A percentile compares a stretch with the other conserved stretches of the same genome.
phyloP scores from a whole-genome alignment of 495 filamentous ascomycete genomes.

The Podospora pseudoanserina region DNA sequence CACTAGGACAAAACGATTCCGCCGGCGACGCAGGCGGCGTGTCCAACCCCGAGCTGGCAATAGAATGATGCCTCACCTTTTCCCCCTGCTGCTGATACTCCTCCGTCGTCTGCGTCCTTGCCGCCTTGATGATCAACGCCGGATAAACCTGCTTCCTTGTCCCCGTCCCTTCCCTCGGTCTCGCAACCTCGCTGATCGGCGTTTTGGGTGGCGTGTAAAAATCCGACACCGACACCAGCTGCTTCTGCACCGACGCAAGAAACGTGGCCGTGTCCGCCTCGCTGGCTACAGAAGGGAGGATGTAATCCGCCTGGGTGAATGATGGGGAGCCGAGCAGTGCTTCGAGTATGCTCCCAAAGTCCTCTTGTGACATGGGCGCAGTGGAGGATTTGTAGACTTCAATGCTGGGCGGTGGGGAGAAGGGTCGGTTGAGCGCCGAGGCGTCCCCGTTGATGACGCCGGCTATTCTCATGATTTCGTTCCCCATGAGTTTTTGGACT shows the following conservation, averaged over 20 bases:
- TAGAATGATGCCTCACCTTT: neutral
- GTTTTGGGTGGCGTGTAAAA: conserved; percentile 31
- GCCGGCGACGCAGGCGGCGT: conserved; percentile 9
- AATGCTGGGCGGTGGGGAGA: conserved; percentile 3
- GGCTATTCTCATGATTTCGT: conserved; percentile 41
- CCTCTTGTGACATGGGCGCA: neutral
- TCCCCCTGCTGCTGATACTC: neutral
- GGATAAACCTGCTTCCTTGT: neutral
- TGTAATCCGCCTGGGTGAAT: conserved; percentile 41
- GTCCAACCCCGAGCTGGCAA: neutral
- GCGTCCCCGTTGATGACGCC: conserved; percentile 38
- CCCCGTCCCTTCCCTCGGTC: neutral
- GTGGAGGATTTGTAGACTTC: conserved; percentile 1
- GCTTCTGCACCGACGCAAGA: conserved; percentile 40
- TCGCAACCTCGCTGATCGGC: neutral
- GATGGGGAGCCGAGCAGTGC: conserved; percentile 22
- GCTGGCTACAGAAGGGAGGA: conserved; percentile 39
- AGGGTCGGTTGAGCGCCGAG: conserved; percentile 8
- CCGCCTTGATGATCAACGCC: neutral
- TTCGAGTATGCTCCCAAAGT: neutral
- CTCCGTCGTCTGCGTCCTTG: neutral
- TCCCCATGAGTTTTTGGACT: conserved; percentile 42
- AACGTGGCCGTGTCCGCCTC: conserved; percentile 40
- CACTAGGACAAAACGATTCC: neutral
- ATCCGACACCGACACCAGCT: conserved; percentile 33